A percentile compares a stretch with the other conserved stretches of the same genome.
These are phyloP conservation scores for Plasmodium malariae DNA, from an alignment of 169 alveolate species.

Conservation along the genomic window DNA sequence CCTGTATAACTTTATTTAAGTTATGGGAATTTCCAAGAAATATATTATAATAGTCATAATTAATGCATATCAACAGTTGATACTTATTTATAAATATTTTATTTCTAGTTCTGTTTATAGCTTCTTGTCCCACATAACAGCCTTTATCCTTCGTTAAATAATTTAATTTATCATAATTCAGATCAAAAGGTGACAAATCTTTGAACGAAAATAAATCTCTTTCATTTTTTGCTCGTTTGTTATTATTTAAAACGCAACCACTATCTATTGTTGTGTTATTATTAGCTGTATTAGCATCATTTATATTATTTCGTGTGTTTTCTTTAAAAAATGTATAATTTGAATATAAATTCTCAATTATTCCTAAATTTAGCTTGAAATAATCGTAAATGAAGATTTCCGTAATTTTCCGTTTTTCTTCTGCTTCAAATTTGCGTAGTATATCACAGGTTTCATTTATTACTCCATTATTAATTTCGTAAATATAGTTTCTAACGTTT, in stretches of 20 bases:
- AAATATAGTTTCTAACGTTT: background rate
- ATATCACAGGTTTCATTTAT: constrained; percentile 16
- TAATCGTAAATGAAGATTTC: constrained; percentile 27
- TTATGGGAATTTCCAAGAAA: background rate
- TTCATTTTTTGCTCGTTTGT: background rate
- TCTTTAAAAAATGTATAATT: constrained; percentile 9
- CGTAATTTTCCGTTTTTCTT: constrained; percentile 33
- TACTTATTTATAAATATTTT: constrained; percentile 80
- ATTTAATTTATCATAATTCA: constrained; percentile 77
- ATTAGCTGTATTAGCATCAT: background rate
- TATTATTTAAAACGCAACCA: background rate
- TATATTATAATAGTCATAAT: constrained; percentile 64
- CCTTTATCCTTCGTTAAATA: constrained; percentile 82
- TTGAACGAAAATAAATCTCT: constrained; percentile 39
- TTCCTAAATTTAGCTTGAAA: constrained; percentile 61
- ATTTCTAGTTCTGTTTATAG: constrained; percentile 80
- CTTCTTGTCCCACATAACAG: constrained; percentile 86
- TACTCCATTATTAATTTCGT: background rate
- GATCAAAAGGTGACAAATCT: constrained; percentile 80
- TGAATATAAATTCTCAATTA: constrained; percentile 54
- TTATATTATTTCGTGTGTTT: background rate
- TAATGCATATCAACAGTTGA: constrained; percentile 67
- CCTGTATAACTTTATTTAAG: background rate
- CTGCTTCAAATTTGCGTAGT: constrained; percentile 28
- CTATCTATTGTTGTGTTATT: background rate